Evolutionary conservation across 306 rosid genomes (phyloP).

Genomic region (Vigna reflexopilosa): DNA sequence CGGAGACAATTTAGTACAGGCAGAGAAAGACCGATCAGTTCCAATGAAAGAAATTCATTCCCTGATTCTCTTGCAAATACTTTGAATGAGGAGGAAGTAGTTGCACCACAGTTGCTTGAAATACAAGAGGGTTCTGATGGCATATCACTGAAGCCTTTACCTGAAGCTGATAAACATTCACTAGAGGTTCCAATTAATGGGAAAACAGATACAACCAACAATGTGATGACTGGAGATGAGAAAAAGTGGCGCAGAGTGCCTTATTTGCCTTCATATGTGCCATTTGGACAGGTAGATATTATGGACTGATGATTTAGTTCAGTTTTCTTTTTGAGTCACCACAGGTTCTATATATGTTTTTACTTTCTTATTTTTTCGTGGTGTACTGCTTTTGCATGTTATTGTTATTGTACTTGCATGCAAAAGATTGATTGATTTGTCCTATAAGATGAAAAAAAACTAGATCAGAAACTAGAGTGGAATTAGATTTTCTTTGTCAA

Average conservation of each 20-base stretch:
- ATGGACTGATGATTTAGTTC: conserved; percentile 20
- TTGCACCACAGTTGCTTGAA: conserved; percentile 89
- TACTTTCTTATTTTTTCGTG: background rate
- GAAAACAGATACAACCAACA: conserved; percentile 56
- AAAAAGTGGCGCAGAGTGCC: conserved; percentile 82
- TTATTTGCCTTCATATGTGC: conserved; percentile 93
- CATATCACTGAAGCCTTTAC: conserved; percentile 88
- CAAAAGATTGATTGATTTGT: conserved; percentile 1
- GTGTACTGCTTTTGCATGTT: conserved; percentile 10
- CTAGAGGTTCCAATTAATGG: conserved; percentile 56
- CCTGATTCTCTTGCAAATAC: conserved; percentile 61
- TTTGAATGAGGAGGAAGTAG: conserved; percentile 72
- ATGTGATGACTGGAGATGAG: conserved; percentile 54
- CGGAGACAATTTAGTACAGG: conserved; percentile 66
- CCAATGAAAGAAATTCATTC: conserved; percentile 54
- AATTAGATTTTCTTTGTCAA: background rate
- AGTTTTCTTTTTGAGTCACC: conserved; percentile 13
- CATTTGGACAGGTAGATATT: conserved; percentile 85
- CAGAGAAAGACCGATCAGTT: conserved; percentile 55
- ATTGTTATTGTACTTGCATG: background rate
- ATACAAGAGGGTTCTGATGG: conserved; percentile 93
- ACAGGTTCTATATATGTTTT: background rate
- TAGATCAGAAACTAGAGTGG: background rate
- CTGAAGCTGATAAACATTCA: conserved; percentile 58
- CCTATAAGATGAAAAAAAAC: background rate